Evolutionary conservation across 140 eudicot species (phyloP).

Genomic region (Ambrosia hybrid): DNA sequence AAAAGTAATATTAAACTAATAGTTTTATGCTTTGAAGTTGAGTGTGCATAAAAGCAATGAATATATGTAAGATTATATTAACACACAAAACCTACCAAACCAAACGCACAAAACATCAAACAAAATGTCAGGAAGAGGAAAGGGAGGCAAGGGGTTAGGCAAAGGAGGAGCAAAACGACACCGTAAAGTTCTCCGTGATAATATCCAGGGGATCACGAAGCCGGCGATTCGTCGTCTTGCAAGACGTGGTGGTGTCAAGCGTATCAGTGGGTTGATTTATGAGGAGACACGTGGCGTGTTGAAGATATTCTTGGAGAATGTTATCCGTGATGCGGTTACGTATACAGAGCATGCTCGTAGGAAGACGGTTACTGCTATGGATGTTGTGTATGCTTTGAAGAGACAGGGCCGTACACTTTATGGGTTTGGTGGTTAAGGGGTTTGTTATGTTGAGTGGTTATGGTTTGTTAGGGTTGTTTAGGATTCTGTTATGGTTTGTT

Average conservation of each 20-base stretch:
- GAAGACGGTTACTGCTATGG: conserved; percentile 1
- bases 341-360: background rate
- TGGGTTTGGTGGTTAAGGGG: background rate
- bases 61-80: too few relatives aligned
- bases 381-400: conserved; percentile 1
- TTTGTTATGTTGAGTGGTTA: too few relatives aligned
- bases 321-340: background rate
- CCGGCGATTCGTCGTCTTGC: background rate
- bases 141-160: background rate
- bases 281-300: conserved; percentile 9
- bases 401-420: conserved; percentile 10
- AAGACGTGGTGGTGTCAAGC: conserved; percentile 2
- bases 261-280: background rate
- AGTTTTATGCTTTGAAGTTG: too few relatives aligned
- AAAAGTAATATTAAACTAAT: too few relatives aligned
- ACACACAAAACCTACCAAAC: background rate
- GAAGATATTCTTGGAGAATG: conserved; percentile 4
- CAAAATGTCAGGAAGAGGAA: conserved; percentile 8
- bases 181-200: conserved; percentile 4
- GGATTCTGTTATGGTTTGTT: background rate
- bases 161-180: conserved; percentile 5
- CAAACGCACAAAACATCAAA: background rate
- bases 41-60: too few relatives aligned
- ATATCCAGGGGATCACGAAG: conserved; percentile 1
- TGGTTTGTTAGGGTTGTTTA: too few relatives aligned